phyloP scores from a whole-genome alignment of 805 yeast species.

The Wickerhamiella hasegawae region DNA sequence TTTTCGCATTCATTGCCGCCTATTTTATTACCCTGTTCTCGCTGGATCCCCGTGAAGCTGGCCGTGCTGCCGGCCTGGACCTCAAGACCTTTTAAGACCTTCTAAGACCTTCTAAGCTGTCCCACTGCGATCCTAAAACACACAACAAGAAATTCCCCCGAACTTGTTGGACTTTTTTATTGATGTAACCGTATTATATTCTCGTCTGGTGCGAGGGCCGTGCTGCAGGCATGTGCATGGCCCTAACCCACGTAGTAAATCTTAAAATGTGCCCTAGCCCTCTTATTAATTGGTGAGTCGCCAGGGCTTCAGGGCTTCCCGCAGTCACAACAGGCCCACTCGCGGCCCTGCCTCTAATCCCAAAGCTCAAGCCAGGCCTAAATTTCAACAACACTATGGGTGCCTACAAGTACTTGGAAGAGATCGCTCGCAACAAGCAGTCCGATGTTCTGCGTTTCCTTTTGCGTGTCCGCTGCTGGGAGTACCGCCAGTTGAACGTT shows the following conservation, averaged over 20 bases:
- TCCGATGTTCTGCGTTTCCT: conserved; percentile 98
- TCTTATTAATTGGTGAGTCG: neutral
- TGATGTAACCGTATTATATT: no score
- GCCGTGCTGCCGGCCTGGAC: neutral
- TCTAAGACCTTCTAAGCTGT: neutral
- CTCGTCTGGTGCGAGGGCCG: no score
- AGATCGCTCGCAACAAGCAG: conserved; percentile 99
- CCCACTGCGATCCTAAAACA: no score
- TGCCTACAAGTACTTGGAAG: conserved; percentile 99
- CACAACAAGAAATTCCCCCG: no score
- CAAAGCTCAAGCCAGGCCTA: neutral
- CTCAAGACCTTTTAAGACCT: neutral
- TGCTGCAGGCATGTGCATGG: no score
- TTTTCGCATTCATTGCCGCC: neutral
- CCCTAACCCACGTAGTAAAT: no score
- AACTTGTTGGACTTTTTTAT: no score
- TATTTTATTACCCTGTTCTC: neutral
- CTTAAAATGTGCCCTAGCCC: neutral
- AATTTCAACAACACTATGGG: conserved; percentile 40
- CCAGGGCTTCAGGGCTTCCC: neutral
- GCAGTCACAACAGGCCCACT: neutral
- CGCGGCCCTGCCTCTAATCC: neutral
- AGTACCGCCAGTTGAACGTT: conserved; percentile 97
- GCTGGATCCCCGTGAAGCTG: neutral
- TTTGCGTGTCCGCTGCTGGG: conserved; percentile 99